phyloP scores from a whole-genome alignment of 371 early-diverging fungal species.

The Blastocladiella emersonii region DNA sequence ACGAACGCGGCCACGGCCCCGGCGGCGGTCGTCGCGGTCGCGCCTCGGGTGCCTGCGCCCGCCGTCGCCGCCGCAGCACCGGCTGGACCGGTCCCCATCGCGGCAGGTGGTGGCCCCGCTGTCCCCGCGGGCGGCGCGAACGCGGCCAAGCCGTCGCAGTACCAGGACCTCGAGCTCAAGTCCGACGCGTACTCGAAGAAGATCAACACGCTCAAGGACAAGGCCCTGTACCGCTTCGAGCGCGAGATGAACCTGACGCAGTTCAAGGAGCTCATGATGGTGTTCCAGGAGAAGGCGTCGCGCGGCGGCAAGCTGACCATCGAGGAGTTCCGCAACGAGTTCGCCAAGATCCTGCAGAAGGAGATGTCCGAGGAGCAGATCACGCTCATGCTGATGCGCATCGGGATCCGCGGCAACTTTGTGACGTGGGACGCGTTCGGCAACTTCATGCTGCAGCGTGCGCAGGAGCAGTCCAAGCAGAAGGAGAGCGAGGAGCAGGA shows the following conservation, averaged over 20 bases:
- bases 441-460: constrained; percentile 30
- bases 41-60: no score
- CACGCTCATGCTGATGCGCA: background rate
- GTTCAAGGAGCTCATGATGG: constrained; percentile 25
- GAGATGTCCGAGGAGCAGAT: constrained; percentile 27
- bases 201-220: constrained; percentile 2
- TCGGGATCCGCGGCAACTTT: constrained; percentile 9
- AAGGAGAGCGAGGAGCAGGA: constrained; percentile 21
- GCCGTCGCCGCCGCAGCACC: no score
- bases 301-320: constrained; percentile 15
- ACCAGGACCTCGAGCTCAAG: background rate
- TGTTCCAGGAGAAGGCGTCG: constrained; percentile 20
- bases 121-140: no score
- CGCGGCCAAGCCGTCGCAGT: no score
- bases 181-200: background rate
- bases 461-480: constrained; percentile 23
- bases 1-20: no score
- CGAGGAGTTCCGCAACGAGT: constrained; percentile 28
- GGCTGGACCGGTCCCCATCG: no score
- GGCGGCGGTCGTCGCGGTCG: no score
- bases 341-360: constrained; percentile 23
- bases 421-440: constrained; percentile 38
- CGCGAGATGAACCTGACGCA: constrained; percentile 26
- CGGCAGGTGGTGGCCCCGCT: no score
- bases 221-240: constrained; percentile 23